Evolutionary conservation across 169 alveolate species (phyloP).

Genomic region (Cryptosporidium felis): DNA sequence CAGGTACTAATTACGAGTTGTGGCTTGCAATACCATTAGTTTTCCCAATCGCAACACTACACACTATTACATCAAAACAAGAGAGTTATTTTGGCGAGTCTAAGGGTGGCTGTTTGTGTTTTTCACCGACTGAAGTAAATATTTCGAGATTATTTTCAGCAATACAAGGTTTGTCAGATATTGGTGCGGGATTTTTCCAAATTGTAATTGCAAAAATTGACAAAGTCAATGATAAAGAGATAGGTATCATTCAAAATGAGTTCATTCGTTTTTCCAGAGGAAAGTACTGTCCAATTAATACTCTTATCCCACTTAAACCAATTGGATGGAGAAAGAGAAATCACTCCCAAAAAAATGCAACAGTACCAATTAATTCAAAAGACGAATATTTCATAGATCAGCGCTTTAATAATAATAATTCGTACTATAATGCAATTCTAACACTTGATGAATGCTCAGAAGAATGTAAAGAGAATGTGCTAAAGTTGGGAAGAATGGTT

Average conservation of each 20-base stretch:
- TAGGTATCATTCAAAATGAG: slow-evolving; percentile 12
- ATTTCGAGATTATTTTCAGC: slow-evolving; percentile 38
- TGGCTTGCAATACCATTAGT: slow-evolving; percentile 57
- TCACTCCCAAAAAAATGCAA: not conserved
- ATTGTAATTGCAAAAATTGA: slow-evolving; percentile 41
- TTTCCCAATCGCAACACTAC: slow-evolving; percentile 54
- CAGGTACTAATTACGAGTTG: not conserved
- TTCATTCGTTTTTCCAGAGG: not conserved
- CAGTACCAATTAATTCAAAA: slow-evolving; percentile 18
- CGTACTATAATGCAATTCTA: slow-evolving; percentile 44
- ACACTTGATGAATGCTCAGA: not conserved
- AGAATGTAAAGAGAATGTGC: not conserved
- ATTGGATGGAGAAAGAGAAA: slow-evolving; percentile 66
- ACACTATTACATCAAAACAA: not conserved
- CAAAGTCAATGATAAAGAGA: not conserved
- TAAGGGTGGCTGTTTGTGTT: slow-evolving; percentile 50
- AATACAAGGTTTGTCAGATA: slow-evolving; percentile 58
- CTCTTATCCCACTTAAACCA: slow-evolving; percentile 24
- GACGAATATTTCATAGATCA: too few relatives aligned
- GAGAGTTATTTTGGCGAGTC: slow-evolving; percentile 6
- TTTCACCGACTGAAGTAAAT: slow-evolving; percentile 37
- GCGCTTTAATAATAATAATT: not conserved
- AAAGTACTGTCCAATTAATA: not conserved
- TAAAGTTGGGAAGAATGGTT: not conserved
- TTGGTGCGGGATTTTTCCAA: slow-evolving; percentile 64